A percentile compares a stretch with the other conserved stretches of the same genome.
These are phyloP conservation scores for Phycomyces nitens DNA, from an alignment of 192 early-diverging fungal species.

Conservation along the genomic window DNA sequence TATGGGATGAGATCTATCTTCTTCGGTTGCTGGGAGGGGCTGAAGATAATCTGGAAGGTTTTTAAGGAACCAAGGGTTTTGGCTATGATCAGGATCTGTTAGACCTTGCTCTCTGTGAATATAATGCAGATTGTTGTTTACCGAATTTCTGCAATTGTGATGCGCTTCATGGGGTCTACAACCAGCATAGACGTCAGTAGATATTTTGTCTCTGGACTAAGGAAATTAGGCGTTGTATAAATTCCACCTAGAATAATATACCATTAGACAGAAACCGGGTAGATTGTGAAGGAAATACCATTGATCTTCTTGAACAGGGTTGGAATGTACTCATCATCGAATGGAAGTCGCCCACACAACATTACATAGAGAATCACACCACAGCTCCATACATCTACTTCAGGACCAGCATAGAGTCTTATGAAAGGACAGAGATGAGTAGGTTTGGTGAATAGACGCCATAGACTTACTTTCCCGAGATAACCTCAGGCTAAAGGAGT, in stretches of 20 bases:
- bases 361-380: conserved; percentile 64
- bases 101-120: background rate
- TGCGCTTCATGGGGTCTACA: conserved; percentile 95
- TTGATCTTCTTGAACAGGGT: conserved; percentile 93
- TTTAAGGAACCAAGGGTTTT: conserved; percentile 90
- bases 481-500: conserved; percentile 63
- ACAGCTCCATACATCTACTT: conserved; percentile 97
- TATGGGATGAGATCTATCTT: conserved; percentile 59
- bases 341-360: conserved; percentile 52
- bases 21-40: conserved; percentile 70
- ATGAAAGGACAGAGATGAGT: background rate
- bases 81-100: conserved; percentile 31
- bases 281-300: conserved; percentile 29
- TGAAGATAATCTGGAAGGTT: conserved; percentile 91
- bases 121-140: conserved; percentile 10
- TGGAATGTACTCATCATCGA: conserved; percentile 91
- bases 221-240: conserved; percentile 84
- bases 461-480: conserved; percentile 65
- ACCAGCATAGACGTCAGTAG: conserved; percentile 88
- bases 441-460: background rate
- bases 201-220: conserved; percentile 77
- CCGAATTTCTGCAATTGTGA: conserved; percentile 82
- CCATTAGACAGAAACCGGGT: background rate
- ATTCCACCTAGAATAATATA: conserved; percentile 65
- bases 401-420: conserved; percentile 79